Evolutionary conservation across 306 rosid genomes (phyloP).

Genomic region (Cicer chorassanicum): DNA sequence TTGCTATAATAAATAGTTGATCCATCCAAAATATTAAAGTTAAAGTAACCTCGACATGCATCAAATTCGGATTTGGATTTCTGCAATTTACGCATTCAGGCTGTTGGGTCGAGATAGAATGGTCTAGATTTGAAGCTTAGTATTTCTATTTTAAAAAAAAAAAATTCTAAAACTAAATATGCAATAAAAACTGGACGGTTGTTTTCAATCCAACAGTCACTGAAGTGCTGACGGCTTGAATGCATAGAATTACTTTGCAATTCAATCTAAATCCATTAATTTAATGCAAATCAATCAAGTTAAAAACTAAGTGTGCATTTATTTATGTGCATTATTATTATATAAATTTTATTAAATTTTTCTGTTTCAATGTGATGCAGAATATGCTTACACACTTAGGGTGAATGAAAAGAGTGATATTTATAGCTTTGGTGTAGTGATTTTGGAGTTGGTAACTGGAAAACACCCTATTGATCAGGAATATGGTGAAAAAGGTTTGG

Average conservation of each 20-base stretch:
- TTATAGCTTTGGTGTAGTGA: constrained; percentile 81
- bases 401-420: constrained; percentile 89
- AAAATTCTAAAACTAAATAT: too few species aligned
- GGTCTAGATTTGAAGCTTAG: too few species aligned
- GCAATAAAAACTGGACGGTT: too few species aligned
- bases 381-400: constrained; percentile 75
- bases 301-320: background rate
- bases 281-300: background rate
- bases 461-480: constrained; percentile 65
- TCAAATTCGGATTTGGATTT: background rate
- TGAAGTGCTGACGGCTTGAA: too few species aligned
- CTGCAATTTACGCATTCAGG: too few species aligned
- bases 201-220: too few species aligned
- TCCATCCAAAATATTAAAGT: background rate
- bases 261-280: too few species aligned
- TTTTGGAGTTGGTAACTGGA: constrained; percentile 80
- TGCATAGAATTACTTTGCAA: too few species aligned
- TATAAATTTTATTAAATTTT: background rate
- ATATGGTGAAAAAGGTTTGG: constrained; percentile 66
- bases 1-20: background rate
- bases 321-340: constrained; percentile 5
- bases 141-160: too few species aligned
- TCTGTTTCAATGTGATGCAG: constrained; percentile 50
- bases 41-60: background rate
- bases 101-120: too few species aligned